phyloP scores from a whole-genome alignment of 441 rosid species.

The Corymbia citriodora region DNA sequence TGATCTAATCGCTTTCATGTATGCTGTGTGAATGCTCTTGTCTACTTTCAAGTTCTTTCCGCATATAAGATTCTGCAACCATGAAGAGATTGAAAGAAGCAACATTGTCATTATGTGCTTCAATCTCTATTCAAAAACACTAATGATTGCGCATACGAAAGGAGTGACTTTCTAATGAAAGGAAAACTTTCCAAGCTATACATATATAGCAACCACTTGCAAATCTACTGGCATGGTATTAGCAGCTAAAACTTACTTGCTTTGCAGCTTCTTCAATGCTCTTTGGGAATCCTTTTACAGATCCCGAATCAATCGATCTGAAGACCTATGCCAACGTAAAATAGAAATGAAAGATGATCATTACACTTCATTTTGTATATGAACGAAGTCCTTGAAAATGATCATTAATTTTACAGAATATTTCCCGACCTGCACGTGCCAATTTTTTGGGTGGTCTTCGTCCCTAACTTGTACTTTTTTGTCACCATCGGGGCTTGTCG shows the following conservation, averaged over 20 bases:
- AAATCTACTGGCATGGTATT: background rate
- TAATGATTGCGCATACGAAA: background rate
- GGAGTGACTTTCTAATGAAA: background rate
- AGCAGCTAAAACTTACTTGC: background rate
- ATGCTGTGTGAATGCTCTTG: slow-evolving; percentile 48
- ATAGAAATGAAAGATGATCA: background rate
- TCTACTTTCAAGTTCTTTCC: slow-evolving; percentile 8
- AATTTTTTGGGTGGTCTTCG: slow-evolving; percentile 54
- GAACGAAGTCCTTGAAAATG: background rate
- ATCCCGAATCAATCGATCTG: slow-evolving; percentile 74
- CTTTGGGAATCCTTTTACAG: slow-evolving; percentile 61
- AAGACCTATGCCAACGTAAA: slow-evolving; percentile 19
- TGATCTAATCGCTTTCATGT: slow-evolving; percentile 60
- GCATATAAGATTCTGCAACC: slow-evolving; percentile 11
- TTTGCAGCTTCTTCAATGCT: slow-evolving; percentile 35
- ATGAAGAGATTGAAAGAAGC: background rate
- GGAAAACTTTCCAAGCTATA: background rate
- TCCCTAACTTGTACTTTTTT: slow-evolving; percentile 20
- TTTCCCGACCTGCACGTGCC: slow-evolving; percentile 53
- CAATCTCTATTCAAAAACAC: background rate
- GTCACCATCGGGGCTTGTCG: slow-evolving; percentile 37
- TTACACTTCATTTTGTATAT: background rate
- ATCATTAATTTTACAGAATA: background rate
- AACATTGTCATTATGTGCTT: background rate
- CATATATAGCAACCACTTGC: background rate